Evolutionary conservation across 1,284 basidiomycete species (phyloP).

Genomic region (Hymenochaete sp.): DNA sequence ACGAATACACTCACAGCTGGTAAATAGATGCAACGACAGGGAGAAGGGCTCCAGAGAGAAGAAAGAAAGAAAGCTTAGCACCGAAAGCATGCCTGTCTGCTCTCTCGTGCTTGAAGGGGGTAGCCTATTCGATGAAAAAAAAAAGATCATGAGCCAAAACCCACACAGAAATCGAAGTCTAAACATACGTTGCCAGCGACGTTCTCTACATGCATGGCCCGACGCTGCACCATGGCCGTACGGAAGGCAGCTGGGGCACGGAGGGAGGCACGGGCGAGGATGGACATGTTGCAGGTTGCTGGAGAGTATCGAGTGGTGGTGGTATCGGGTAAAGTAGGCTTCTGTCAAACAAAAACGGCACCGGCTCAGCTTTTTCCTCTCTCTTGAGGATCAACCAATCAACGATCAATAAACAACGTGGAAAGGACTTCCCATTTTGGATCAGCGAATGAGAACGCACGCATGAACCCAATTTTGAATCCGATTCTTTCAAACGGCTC

Average conservation of each 20-base stretch:
- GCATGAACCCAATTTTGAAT: no score
- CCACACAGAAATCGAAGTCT: neutral
- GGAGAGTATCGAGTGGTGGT: no score
- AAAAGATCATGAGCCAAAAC: neutral
- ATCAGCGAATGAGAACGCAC: no score
- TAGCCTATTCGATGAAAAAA: constrained; percentile 42
- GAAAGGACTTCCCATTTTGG: no score
- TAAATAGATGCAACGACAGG: constrained; percentile 55
- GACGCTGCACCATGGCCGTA: constrained; percentile 25
- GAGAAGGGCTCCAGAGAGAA: constrained; percentile 52
- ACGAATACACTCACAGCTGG: constrained; percentile 49
- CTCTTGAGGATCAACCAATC: no score
- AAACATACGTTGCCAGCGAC: constrained; percentile 54
- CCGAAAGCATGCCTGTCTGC: constrained; percentile 50
- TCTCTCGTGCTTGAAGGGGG: constrained; percentile 58
- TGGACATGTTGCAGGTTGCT: constrained; percentile 21
- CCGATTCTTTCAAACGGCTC: no score
- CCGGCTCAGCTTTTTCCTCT: no score
- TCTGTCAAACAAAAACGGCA: no score
- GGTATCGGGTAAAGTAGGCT: constrained; percentile 5
- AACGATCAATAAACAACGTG: no score
- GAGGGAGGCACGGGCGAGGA: constrained; percentile 36
- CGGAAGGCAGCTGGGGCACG: constrained; percentile 30
- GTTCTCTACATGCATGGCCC: constrained; percentile 24
- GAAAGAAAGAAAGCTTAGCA: constrained; percentile 46